Base-by-base conservation (phyloP, 2,329 filamentous ascomycete genomes). In the Colletotrichum endophyticum region DNA sequence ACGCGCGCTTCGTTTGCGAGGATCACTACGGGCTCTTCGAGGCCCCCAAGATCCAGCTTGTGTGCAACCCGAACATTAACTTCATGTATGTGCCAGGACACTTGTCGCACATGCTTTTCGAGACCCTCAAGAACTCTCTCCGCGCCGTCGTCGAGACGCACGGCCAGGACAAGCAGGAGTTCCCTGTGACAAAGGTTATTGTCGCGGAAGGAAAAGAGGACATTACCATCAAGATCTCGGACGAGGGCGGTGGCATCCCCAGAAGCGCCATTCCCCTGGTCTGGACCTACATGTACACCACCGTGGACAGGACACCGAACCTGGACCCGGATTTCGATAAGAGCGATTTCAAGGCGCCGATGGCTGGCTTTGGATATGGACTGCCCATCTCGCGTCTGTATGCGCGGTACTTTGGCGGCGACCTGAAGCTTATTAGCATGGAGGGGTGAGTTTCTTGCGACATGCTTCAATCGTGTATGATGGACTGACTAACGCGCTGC, bases 211-310 rank as follows among this genome's bases (percentile, higher is more conserved):
- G 97, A 75, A 96, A 97, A 84, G 97, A 99, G 86, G 97, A 99
- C 82, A 99, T 99, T 81, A 99, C 97, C 7, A 98, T 99, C 88
- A 99, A 99, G 87, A 94, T 99, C 81, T 95, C 94, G 6, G 97
- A 99, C 84, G 97, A 99, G 86, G 97, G 97, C 75, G 97, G 97
- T 78, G 97, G 97, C 78, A 99, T 99, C 70, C 96, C 97, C 1
- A 90, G 97, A 81, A 98, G 95, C 81, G 92, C 95, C 69, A 99
- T 99, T 78, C 97, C 97, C 7, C 90, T 99, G 16, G 97, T 99
- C n/a, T 99, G 97, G 97, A 99, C 97, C 15, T 99, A 99, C 85
- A 99, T 99, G 97, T 99, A 99, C 85, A 99, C 97, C 44, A 99
- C 97, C 3, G 97, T 99, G 79, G 97, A 99, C 85, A 93, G 96